phyloP scores from a whole-genome alignment of 345 rosid genomes.

The Leavenworthia alabamica region DNA sequence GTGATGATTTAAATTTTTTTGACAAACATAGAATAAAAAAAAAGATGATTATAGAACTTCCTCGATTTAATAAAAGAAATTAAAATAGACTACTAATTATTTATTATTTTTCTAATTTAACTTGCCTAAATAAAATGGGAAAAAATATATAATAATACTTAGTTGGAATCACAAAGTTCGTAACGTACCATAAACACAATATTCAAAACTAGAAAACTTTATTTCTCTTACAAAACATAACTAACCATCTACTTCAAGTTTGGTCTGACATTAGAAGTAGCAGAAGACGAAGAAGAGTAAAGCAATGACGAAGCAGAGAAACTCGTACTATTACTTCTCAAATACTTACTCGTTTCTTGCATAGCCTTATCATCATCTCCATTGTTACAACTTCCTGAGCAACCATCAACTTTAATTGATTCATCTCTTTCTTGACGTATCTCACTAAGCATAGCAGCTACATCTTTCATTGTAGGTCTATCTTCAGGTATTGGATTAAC shows the following conservation, averaged over 20 bases:
- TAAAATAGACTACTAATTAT: not conserved
- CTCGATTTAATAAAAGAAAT: too few relatives aligned
- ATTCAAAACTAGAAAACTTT: not conserved
- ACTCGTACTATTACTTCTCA: slow-evolving; percentile 47
- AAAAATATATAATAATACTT: too few relatives aligned
- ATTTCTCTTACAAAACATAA: not conserved
- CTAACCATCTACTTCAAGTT: slow-evolving; percentile 31
- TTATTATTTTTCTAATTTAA: not conserved
- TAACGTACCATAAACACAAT: not conserved
- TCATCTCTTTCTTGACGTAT: slow-evolving; percentile 60
- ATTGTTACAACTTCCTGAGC: slow-evolving; percentile 24
- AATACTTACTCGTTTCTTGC: slow-evolving; percentile 24
- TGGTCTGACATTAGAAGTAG: slow-evolving; percentile 20
- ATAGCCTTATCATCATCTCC: slow-evolving; percentile 22
- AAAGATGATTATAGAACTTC: too few relatives aligned
- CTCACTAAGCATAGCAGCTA: slow-evolving; percentile 59
- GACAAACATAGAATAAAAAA: too few relatives aligned
- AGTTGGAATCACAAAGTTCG: not conserved
- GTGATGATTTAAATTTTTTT: too few relatives aligned
- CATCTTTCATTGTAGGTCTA: slow-evolving; percentile 71
- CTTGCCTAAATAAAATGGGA: not conserved
- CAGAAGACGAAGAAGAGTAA: slow-evolving; percentile 43
- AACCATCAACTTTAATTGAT: slow-evolving; percentile 31
- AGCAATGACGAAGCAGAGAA: slow-evolving; percentile 56
- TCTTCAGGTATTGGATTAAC: slow-evolving; percentile 51